These are phyloP conservation scores for Plasmodium adleri DNA, from an alignment of 169 alveolate genomes.

Conservation along the genomic window DNA sequence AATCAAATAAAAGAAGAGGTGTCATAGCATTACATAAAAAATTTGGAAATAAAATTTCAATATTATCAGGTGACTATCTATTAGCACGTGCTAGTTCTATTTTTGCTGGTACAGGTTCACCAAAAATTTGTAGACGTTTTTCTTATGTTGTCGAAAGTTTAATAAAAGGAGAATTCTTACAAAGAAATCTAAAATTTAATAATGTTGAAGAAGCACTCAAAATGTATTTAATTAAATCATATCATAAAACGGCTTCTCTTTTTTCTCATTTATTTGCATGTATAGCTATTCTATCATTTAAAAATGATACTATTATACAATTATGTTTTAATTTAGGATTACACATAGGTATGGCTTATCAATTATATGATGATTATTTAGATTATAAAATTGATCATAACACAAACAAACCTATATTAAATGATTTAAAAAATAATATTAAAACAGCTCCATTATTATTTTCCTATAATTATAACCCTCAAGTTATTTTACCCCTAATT, in stretches of 20 bases:
- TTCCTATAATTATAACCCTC: constrained; percentile 49
- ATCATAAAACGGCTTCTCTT: constrained; percentile 85
- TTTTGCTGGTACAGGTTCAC: constrained; percentile 78
- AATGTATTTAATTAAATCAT: constrained; percentile 80
- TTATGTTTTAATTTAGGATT: constrained; percentile 86
- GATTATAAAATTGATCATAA: constrained; percentile 80
- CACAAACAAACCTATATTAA: constrained; percentile 89
- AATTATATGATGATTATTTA: constrained; percentile 89
- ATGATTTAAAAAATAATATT: constrained; percentile 85
- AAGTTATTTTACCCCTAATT: constrained; percentile 28
- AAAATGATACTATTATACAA: constrained; percentile 71
- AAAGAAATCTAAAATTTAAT: constrained; percentile 17
- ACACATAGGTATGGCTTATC: constrained; percentile 92
- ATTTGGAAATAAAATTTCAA: constrained; percentile 84
- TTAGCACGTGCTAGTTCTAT: constrained; percentile 78
- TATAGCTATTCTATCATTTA: constrained; percentile 58
- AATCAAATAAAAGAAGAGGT: constrained; percentile 84
- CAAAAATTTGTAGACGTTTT: constrained; percentile 72
- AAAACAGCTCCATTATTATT: constrained; percentile 85
- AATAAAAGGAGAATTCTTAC: constrained; percentile 79
- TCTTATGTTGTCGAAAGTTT: constrained; percentile 83
- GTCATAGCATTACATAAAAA: constrained; percentile 80
- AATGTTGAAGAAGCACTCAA: constrained; percentile 80
- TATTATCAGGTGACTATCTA: constrained; percentile 86
- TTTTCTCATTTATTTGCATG: constrained; percentile 73